phyloP scores from a whole-genome alignment of 495 filamentous ascomycete species.

The Lepraria neglecta region DNA sequence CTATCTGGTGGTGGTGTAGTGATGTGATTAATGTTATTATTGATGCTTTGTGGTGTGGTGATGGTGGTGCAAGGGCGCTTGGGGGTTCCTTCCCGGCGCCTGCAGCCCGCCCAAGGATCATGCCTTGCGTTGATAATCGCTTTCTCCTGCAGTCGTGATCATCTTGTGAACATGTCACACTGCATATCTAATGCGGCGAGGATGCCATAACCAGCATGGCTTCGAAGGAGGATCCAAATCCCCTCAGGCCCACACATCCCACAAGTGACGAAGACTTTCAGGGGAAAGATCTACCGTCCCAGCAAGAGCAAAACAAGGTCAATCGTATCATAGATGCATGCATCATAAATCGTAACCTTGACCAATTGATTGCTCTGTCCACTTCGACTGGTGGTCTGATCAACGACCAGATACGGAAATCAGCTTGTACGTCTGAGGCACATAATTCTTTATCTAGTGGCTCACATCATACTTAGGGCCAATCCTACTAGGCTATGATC shows the following conservation, averaged over 20 bases:
- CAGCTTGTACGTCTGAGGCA: constrained; percentile 65
- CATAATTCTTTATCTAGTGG: constrained; percentile 10
- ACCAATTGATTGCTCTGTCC: constrained; percentile 58
- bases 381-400: constrained; percentile 70
- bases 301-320: constrained; percentile 11
- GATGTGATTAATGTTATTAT: not conserved
- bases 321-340: constrained; percentile 50
- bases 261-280: constrained; percentile 2
- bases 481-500: constrained; percentile 59
- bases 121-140: not conserved
- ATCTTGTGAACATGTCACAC: not conserved
- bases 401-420: constrained; percentile 68
- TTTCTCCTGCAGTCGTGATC: not conserved
- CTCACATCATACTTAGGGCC: constrained; percentile 54
- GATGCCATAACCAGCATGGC: not conserved
- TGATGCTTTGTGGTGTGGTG: not conserved
- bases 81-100: not conserved
- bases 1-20: no score
- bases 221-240: not conserved
- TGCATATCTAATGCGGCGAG: not conserved
- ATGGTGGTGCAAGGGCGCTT: not conserved
- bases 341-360: constrained; percentile 49
- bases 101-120: not conserved
- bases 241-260: not conserved
- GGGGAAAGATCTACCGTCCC: constrained; percentile 5